Conservation (phyloP, 2,329 filamentous ascomycete species). For the Talaromyces sp. region DNA sequence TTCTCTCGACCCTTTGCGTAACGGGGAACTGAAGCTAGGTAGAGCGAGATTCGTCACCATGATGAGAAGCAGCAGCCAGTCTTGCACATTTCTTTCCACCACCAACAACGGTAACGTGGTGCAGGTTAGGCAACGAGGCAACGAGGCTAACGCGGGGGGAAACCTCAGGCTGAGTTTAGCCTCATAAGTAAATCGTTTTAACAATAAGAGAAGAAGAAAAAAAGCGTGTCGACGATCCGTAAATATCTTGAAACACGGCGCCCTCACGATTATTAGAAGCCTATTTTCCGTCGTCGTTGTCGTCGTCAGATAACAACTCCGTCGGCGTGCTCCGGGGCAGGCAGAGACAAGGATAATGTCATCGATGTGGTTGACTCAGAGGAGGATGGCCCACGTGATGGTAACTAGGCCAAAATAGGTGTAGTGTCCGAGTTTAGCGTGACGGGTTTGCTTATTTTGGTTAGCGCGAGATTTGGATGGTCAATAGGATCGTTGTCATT, state of each 20-base stretch:
- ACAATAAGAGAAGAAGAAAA: not conserved
- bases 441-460: not conserved
- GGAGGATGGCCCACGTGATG: not conserved
- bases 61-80: conserved; percentile 13
- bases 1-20: conserved; percentile 13
- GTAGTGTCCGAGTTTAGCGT: conserved; percentile 30
- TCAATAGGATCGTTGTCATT: no score
- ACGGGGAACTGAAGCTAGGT: conserved; percentile 28
- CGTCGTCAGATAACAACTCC: no score
- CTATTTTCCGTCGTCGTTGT: no score
- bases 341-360: no score
- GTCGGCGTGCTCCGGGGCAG: no score
- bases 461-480: not conserved
- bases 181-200: not conserved
- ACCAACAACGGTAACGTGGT: no score
- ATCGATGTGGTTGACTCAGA: not conserved
- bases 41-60: conserved; percentile 21
- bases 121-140: no score
- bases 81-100: not conserved
- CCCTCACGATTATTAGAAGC: no score
- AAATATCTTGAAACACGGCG: no score
- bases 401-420: no score
- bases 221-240: not conserved
- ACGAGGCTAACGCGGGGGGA: not conserved
- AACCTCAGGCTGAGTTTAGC: not conserved